Percentiles rank a stretch among this genome's conserved stretches.
Conservation (phyloP, 495 filamentous ascomycete genomes). For the Apiosordaria backusii region DNA sequence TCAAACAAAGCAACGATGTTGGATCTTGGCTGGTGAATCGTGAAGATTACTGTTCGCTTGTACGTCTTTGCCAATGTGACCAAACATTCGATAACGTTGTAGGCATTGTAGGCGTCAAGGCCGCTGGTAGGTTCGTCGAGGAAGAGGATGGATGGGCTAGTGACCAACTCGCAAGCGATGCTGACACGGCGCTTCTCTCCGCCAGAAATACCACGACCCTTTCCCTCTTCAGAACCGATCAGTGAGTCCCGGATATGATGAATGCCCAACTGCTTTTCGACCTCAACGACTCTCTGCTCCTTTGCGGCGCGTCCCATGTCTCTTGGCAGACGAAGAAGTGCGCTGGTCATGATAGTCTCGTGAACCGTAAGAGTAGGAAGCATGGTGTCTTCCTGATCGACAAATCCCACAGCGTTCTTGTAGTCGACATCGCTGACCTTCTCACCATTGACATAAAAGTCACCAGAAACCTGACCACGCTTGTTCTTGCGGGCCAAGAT, state of each 20-base stretch:
- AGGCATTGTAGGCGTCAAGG: constrained; percentile 92
- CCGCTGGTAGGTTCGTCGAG: constrained; percentile 96
- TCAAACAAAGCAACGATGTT: constrained; percentile 99
- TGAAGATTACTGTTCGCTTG: constrained; percentile 95
- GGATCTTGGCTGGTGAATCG: constrained; percentile 98
- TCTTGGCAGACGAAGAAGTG: constrained; percentile 79
- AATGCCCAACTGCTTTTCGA: constrained; percentile 93
- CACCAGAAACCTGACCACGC: constrained; percentile 69
- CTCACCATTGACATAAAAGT: constrained; percentile 94
- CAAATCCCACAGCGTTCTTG: constrained; percentile 88
- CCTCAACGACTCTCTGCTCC: constrained; percentile 83
- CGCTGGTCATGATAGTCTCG: constrained; percentile 94
- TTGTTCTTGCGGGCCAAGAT: constrained; percentile 98
- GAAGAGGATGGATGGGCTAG: constrained; percentile 95
- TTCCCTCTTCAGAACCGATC: constrained; percentile 97
- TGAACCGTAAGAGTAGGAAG: constrained; percentile 94
- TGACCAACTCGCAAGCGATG: constrained; percentile 96
- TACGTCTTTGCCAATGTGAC: constrained; percentile 94
- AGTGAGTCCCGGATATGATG: constrained; percentile 86
- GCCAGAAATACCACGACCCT: constrained; percentile 90
- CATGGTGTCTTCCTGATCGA: constrained; percentile 98
- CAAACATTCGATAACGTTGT: constrained; percentile 94
- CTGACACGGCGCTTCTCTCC: constrained; percentile 95
- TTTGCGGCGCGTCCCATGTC: constrained; percentile 87
- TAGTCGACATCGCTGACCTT: constrained; percentile 82